Base-by-base conservation (phyloP, 2,329 filamentous ascomycete species). In the Xylariaceae sp. region DNA sequence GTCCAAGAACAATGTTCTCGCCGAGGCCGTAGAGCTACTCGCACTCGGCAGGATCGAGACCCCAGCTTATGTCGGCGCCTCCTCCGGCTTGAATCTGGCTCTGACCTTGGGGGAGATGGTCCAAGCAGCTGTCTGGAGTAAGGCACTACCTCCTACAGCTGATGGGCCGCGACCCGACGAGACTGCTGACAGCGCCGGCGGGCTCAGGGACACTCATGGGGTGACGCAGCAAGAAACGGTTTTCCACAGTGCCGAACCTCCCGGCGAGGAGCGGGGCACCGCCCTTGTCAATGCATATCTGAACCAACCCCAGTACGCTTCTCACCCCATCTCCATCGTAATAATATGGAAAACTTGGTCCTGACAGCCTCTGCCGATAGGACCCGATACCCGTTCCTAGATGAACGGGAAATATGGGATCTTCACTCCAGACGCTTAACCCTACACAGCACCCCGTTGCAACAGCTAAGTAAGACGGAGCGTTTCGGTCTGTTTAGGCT, bases 41-140 rank as follows among this genome's bases (percentile, higher is more conserved):
- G 68, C 68, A 9, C 55, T 70, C 21, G 70, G 66, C 7, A 57
- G 57, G 32, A 51, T 55, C 5, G 69, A 70, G 42, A 66, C 69
- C 5, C 66, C 67, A 12, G 67, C 68, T 16, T 73, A 74, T 47
- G 64, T 72, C 16, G 68, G 68, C 16, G 65, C 67, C 7, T 71
- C 69, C 14, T 71, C 68, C 9, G 70, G 70, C 7, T 60, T 73
- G 21, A 65, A 68, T 11, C 50, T 74, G 31, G 70, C 70, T 4
- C 59, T 67, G 7, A 69, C 72, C 44, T 57, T 74, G 6, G 68
- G 70, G 15, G 68, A 71, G 35, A 73, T 74, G 67, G 69, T 73
- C 7, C 70, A 73, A 47, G 67, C 69, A 0, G 73, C 69, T 13
- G 69, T 73, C 1, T 73, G 70, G 70, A 71, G 71, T 34, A 72